phyloP scores from a whole-genome alignment of 1,139 yeast genomes.

The Suhomyces guaymorum region DNA sequence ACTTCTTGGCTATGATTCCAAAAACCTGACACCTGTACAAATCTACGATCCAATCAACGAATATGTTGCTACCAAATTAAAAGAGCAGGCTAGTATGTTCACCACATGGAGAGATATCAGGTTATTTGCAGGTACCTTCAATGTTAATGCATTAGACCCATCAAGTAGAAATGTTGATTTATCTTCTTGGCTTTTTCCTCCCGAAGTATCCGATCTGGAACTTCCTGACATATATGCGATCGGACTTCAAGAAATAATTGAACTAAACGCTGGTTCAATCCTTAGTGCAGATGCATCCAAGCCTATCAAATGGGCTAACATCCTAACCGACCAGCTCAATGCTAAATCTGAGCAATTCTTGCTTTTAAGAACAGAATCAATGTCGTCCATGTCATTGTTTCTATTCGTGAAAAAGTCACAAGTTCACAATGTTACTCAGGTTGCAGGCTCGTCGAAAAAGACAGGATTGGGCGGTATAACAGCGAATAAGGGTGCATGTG shows the following conservation, averaged over 20 bases:
- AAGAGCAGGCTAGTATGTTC: slow-evolving; percentile 52
- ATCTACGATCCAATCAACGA: slow-evolving; percentile 90
- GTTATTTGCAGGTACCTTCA: slow-evolving; percentile 82
- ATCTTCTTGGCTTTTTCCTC: slow-evolving; percentile 81
- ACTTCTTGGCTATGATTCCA: slow-evolving; percentile 73
- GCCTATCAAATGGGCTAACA: slow-evolving; percentile 63
- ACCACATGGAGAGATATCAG: slow-evolving; percentile 61
- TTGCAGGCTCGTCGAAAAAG: slow-evolving; percentile 79
- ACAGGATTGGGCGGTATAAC: slow-evolving; percentile 92
- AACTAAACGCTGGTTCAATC: slow-evolving; percentile 82
- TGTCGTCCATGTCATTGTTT: slow-evolving; percentile 46
- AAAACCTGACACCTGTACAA: slow-evolving; percentile 66
- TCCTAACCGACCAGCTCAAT: slow-evolving; percentile 58
- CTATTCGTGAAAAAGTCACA: slow-evolving; percentile 68
- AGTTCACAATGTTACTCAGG: slow-evolving; percentile 63
- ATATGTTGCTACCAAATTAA: slow-evolving; percentile 64
- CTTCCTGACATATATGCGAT: slow-evolving; percentile 75
- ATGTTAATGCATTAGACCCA: slow-evolving; percentile 75
- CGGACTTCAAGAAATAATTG: slow-evolving; percentile 93
- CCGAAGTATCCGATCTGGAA: slow-evolving; percentile 44
- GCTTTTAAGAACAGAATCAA: slow-evolving; percentile 44
- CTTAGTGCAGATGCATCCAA: slow-evolving; percentile 67
- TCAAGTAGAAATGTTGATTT: slow-evolving; percentile 52
- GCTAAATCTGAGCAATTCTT: slow-evolving; percentile 37
- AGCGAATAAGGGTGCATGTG: slow-evolving; percentile 91